phyloP scores from a whole-genome alignment of 1,284 basidiomycete species.

The Ceratobasidium sp. region DNA sequence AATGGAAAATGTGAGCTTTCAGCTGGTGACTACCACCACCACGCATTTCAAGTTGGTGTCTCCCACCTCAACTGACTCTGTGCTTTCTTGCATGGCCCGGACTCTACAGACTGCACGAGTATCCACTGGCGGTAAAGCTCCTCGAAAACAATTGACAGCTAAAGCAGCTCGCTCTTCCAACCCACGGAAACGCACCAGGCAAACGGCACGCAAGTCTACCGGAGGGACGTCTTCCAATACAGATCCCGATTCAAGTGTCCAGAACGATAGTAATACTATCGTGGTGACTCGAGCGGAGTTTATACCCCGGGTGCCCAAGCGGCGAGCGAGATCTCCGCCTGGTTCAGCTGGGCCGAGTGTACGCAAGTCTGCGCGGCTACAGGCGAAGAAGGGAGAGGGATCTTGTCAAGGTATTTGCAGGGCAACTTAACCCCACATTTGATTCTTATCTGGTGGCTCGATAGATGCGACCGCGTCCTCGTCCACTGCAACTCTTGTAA shows the following conservation, averaged over 20 bases:
- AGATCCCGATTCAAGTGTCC: neutral
- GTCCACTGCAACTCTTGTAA: neutral
- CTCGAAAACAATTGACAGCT: conserved; percentile 8
- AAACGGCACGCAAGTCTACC: conserved; percentile 20
- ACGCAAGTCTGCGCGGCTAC: conserved; percentile 34
- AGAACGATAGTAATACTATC: conserved; percentile 8
- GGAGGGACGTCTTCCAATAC: neutral
- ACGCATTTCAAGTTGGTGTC: neutral
- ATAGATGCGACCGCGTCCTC: neutral
- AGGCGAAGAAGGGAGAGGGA: neutral
- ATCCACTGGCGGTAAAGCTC: conserved; percentile 38
- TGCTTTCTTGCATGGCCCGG: conserved; percentile 42
- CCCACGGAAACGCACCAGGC: neutral
- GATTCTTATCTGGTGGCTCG: conserved; percentile 29
- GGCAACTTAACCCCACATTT: neutral
- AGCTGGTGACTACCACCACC: neutral
- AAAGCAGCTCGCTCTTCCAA: neutral
- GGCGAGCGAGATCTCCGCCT: conserved; percentile 3
- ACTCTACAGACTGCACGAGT: conserved; percentile 46
- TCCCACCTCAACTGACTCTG: neutral
- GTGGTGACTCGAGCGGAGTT: conserved; percentile 31
- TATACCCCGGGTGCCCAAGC: conserved; percentile 29
- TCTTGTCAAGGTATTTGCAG: neutral
- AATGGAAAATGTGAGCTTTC: neutral
- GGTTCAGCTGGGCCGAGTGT: neutral